Conservation (phyloP, 1,284 basidiomycete species). For the Pseudozyma flocculosa region DNA sequence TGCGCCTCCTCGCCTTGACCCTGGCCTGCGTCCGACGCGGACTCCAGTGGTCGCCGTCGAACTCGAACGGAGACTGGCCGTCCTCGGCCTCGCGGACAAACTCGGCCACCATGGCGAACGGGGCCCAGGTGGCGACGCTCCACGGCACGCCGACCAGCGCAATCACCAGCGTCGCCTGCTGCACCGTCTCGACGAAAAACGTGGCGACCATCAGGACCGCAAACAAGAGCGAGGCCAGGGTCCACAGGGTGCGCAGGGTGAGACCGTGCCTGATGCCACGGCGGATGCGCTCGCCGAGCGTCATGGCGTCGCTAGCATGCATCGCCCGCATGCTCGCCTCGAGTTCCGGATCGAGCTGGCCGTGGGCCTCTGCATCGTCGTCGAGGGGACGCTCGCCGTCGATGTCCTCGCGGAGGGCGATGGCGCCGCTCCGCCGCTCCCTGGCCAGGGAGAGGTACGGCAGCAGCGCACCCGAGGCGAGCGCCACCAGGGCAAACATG, state of each 20-base stretch:
- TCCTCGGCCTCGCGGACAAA: conserved; percentile 51
- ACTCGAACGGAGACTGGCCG: conserved; percentile 26
- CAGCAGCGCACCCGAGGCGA: conserved; percentile 36
- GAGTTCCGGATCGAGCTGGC: conserved; percentile 5
- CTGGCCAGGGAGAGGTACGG: conserved; percentile 46
- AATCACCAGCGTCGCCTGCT: conserved; percentile 41
- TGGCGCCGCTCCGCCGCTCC: conserved; percentile 5
- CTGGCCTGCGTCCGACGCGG: conserved; percentile 12
- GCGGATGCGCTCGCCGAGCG: conserved; percentile 7
- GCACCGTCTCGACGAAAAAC: conserved; percentile 25
- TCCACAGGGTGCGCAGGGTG: conserved; percentile 51
- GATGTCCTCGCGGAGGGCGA: not conserved
- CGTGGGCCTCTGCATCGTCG: too few relatives aligned
- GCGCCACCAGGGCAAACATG: conserved; percentile 45
- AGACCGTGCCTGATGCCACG: conserved; percentile 18
- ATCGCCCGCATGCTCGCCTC: not conserved
- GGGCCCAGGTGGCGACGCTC: conserved; percentile 55
- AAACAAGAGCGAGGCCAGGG: conserved; percentile 28
- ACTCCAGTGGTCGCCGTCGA: conserved; percentile 37
- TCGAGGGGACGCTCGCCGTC: too few relatives aligned
- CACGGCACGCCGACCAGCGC: conserved; percentile 51
- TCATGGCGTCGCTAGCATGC: conserved; percentile 5
- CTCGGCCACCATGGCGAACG: conserved; percentile 54
- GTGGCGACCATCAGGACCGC: conserved; percentile 35
- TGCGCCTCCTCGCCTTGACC: conserved; percentile 2